Conservation (phyloP, 1,139 yeast species). For the Kodamaea ohmeri region DNA sequence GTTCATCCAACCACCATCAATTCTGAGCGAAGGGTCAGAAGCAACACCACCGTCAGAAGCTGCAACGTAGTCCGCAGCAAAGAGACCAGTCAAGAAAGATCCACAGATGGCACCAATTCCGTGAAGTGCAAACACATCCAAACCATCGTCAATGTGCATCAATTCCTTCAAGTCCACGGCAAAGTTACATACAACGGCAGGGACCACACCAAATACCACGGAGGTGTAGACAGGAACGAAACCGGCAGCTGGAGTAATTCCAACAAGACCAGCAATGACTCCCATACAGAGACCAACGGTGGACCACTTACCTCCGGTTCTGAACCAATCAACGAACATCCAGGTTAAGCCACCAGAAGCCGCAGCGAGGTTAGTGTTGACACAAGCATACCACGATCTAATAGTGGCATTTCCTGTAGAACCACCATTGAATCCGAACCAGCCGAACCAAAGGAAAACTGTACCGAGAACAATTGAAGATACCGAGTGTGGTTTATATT, state of each 20-base stretch:
- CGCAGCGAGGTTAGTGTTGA: slow-evolving; percentile 91
- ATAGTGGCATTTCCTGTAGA: slow-evolving; percentile 89
- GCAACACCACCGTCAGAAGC: slow-evolving; percentile 68
- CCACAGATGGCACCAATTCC: slow-evolving; percentile 94
- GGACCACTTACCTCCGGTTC: slow-evolving; percentile 91
- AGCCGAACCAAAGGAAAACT: slow-evolving; percentile 93
- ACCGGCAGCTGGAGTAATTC: slow-evolving; percentile 97
- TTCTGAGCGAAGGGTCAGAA: slow-evolving; percentile 41
- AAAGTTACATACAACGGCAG: slow-evolving; percentile 77
- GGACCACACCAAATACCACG: slow-evolving; percentile 75
- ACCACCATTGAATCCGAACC: slow-evolving; percentile 99
- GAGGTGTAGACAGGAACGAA: slow-evolving; percentile 89
- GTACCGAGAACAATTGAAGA: slow-evolving; percentile 91
- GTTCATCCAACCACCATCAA: slow-evolving; percentile 91
- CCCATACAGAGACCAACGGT: slow-evolving; percentile 94
- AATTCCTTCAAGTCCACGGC: slow-evolving; percentile 77
- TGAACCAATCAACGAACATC: slow-evolving; percentile 88
- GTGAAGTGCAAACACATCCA: slow-evolving; percentile 91
- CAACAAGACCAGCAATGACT: slow-evolving; percentile 90
- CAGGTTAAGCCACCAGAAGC: slow-evolving; percentile 88
- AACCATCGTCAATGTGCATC: slow-evolving; percentile 85
- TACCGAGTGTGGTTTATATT: slow-evolving; percentile 89
- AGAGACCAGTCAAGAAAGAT: slow-evolving; percentile 79
- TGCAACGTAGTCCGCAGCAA: slow-evolving; percentile 90
- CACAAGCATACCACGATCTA: slow-evolving; percentile 91